These are phyloP conservation scores for Colletotrichum tropicale DNA, from an alignment of 2,329 filamentous ascomycete species.

Conservation along the genomic window DNA sequence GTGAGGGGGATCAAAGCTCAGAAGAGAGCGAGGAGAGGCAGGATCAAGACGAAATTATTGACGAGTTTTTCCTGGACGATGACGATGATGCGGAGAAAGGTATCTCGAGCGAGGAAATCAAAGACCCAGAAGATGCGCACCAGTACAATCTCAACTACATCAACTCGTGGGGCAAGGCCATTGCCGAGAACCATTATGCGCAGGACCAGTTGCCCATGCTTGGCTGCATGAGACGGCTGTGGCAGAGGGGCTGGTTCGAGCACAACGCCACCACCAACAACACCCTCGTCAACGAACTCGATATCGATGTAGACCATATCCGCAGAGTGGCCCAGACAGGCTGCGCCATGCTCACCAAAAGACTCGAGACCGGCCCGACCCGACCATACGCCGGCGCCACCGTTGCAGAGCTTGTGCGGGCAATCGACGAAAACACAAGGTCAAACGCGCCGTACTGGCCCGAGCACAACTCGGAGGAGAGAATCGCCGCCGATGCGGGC, in stretches of 20 bases:
- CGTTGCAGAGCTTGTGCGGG: background rate
- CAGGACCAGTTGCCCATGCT: conserved; percentile 3
- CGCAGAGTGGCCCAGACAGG: background rate
- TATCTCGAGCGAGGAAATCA: background rate
- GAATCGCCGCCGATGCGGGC: background rate
- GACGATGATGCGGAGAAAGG: background rate
- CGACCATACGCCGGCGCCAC: background rate
- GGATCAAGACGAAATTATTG: background rate
- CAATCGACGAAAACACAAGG: background rate
- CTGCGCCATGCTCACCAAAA: background rate
- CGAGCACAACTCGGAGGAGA: background rate
- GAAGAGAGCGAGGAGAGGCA: background rate
- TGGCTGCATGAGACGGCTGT: background rate
- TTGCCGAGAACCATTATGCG: background rate
- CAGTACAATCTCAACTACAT: background rate
- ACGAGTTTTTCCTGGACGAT: background rate
- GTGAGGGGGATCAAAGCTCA: rapidly evolving
- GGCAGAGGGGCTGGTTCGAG: background rate
- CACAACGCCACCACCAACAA: background rate
- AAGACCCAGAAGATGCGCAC: background rate
- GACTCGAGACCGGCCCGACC: background rate
- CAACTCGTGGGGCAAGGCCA: background rate
- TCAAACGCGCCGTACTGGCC: background rate
- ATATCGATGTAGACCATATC: background rate
- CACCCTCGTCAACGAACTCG: background rate